These are phyloP conservation scores for Acanthamoeba royreba DNA, from an alignment of 208 protist genomes.

Conservation along the genomic window DNA sequence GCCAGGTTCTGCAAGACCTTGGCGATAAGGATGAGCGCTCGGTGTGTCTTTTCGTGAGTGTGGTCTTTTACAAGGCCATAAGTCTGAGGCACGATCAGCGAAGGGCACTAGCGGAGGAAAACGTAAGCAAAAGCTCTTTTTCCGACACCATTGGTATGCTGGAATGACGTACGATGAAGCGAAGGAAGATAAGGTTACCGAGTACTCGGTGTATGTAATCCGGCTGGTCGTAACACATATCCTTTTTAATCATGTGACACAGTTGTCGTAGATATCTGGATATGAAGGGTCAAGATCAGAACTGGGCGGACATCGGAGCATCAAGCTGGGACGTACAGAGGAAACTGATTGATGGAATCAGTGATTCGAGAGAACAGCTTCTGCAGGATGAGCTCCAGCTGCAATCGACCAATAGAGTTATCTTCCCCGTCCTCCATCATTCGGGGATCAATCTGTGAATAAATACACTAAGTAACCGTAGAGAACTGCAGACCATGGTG, in stretches of 20 bases:
- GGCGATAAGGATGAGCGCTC: constrained; percentile 61
- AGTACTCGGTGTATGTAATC: not conserved
- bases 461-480: no score
- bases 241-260: not conserved
- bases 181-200: constrained; percentile 42
- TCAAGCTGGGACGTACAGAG: not conserved
- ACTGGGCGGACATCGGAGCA: no score
- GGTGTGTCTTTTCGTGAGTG: not conserved
- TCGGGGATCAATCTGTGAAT: not conserved
- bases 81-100: not conserved
- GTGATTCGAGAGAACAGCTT: not conserved
- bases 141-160: no score
- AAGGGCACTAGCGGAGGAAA: not conserved
- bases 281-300: no score
- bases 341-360: not conserved
- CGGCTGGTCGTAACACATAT: not conserved
- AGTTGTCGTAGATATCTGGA: not conserved
- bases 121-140: no score
- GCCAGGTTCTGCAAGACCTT: constrained; percentile 71
- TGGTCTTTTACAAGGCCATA: not conserved
- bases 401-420: not conserved
- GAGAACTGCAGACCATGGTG: no score
- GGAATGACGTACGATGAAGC: constrained; percentile 39
- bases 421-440: not conserved
- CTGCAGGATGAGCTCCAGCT: not conserved